Evolutionary conservation across 2,329 filamentous ascomycete genomes (phyloP).

Genomic region (Neurospora sp.): DNA sequence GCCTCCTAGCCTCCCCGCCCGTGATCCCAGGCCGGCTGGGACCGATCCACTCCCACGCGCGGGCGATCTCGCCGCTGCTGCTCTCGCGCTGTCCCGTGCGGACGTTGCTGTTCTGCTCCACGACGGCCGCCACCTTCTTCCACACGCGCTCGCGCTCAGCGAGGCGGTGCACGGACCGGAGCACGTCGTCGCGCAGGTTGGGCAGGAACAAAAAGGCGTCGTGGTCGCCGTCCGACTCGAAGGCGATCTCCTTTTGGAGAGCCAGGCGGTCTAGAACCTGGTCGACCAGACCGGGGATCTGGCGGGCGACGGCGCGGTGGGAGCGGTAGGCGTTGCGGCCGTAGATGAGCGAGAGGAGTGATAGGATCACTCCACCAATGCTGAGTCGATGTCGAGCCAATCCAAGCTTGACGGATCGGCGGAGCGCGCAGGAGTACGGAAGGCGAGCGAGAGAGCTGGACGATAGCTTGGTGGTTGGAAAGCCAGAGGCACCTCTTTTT

Average conservation of each 20-base stretch:
- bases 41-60: constrained; percentile 63
- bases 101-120: constrained; percentile 91
- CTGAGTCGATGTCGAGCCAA: constrained; percentile 80
- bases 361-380: constrained; percentile 56
- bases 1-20: constrained; percentile 27
- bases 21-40: constrained; percentile 36
- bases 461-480: constrained; percentile 57
- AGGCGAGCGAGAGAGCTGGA: constrained; percentile 86
- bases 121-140: constrained; percentile 71
- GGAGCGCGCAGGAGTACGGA: constrained; percentile 75
- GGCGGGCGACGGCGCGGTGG: constrained; percentile 55
- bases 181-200: constrained; percentile 83
- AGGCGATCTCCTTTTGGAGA: constrained; percentile 73
- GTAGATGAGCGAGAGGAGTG: constrained; percentile 47
- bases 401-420: constrained; percentile 66
- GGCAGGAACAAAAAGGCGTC: constrained; percentile 80
- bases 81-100: constrained; percentile 63
- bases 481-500: constrained; percentile 53
- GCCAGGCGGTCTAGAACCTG: constrained; percentile 77
- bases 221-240: constrained; percentile 54
- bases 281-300: constrained; percentile 75
- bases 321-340: constrained; percentile 53
- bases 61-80: constrained; percentile 53
- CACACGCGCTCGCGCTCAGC: constrained; percentile 72
- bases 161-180: constrained; percentile 71